Evolutionary conservation across 83 land plant genomes (phyloP).

Genomic region (Picea engelmannii): DNA sequence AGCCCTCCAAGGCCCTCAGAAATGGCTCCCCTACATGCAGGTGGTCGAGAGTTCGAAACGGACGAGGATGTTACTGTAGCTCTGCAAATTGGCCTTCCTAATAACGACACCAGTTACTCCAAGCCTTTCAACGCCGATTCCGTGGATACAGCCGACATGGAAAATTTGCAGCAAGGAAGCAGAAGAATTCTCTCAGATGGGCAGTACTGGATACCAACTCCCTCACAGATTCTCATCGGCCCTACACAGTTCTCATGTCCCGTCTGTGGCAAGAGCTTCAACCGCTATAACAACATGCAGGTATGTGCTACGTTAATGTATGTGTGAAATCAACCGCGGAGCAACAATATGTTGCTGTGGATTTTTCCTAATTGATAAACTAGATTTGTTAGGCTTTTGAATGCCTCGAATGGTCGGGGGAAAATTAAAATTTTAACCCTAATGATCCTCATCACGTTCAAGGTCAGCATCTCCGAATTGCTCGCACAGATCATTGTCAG

Average conservation of each 20-base stretch:
- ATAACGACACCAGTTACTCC: constrained; percentile 9
- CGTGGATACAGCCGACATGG: neutral
- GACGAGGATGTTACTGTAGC: constrained; percentile 33
- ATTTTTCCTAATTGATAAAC: too few relatives aligned
- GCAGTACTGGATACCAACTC: constrained; percentile 79
- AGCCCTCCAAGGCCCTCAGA: constrained; percentile 22
- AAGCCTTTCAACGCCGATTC: neutral
- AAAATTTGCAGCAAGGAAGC: neutral
- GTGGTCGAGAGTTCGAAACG: constrained; percentile 15
- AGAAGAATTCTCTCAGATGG: constrained; percentile 23
- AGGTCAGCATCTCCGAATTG: too few relatives aligned
- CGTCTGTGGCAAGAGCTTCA: constrained; percentile 68
- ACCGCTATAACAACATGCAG: constrained; percentile 80
- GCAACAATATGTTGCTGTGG: too few relatives aligned
- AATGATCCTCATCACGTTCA: too few relatives aligned
- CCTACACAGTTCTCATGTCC: constrained; percentile 80
- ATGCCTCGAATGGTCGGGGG: too few relatives aligned
- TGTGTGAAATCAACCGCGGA: too few relatives aligned
- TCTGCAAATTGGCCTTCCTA: constrained; percentile 46
- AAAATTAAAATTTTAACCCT: too few relatives aligned
- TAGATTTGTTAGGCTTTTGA: too few relatives aligned
- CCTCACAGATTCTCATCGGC: constrained; percentile 69
- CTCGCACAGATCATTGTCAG: too few relatives aligned
- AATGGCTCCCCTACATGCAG: neutral
- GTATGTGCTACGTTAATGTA: constrained; percentile 15